These are phyloP conservation scores for Cylindrodendrum hubeiense DNA, from an alignment of 2,329 filamentous ascomycete genomes.

Conservation along the genomic window DNA sequence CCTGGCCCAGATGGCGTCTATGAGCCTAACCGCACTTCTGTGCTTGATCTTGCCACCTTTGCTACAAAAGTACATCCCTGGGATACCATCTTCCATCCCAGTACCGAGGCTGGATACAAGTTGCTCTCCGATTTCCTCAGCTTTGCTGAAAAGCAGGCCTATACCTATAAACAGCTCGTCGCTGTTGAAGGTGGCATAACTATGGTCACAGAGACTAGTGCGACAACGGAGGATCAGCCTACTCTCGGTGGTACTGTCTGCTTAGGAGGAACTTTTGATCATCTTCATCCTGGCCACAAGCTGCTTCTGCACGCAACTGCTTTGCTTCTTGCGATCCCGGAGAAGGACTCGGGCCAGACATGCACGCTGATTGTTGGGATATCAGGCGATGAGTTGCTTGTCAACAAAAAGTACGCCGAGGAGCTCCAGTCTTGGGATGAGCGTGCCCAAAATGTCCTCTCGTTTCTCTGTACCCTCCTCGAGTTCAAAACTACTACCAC, in stretches of 20 bases:
- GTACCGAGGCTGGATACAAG: conserved; percentile 72
- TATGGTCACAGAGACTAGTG: conserved; percentile 44
- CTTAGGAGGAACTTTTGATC: conserved; percentile 95
- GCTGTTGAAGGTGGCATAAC: conserved; percentile 66
- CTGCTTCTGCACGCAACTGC: conserved; percentile 91
- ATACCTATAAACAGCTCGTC: conserved; percentile 64
- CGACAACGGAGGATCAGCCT: conserved; percentile 4
- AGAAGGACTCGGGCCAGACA: conserved; percentile 51
- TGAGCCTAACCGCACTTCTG: conserved; percentile 58
- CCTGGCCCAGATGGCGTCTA: conserved; percentile 52
- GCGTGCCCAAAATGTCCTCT: conserved; percentile 76
- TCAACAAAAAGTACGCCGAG: conserved; percentile 89
- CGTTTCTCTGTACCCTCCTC: conserved; percentile 78
- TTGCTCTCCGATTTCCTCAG: conserved; percentile 64
- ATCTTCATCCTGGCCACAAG: conserved; percentile 95
- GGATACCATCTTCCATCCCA: conserved; percentile 74
- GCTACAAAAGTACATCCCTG: conserved; percentile 69
- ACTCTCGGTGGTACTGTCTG: conserved; percentile 64
- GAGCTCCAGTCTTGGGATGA: conserved; percentile 84
- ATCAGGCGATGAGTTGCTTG: conserved; percentile 86
- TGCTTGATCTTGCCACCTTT: conserved; percentile 65
- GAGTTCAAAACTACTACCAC: conserved; percentile 52
- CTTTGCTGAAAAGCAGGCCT: conserved; percentile 59
- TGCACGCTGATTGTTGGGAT: conserved; percentile 84
- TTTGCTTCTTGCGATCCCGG: conserved; percentile 72